Percentiles rank a stretch among this genome's conserved stretches.
These are phyloP conservation scores for Tripterygium wilfordii DNA, from an alignment of 177 flowering plant species.

Conservation along the genomic window DNA sequence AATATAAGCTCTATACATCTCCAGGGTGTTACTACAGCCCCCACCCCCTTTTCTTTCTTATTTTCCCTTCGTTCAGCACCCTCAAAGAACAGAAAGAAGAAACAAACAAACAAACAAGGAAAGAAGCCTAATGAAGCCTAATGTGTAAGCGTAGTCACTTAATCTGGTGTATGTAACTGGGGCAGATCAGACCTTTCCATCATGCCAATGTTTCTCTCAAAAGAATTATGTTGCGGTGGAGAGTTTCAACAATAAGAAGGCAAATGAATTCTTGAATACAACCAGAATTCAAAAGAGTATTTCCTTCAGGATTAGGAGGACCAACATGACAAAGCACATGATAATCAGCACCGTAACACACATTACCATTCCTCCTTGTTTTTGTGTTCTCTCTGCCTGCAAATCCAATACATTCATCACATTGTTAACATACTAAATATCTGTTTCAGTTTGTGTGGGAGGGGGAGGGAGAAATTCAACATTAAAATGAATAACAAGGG, in stretches of 20 bases:
- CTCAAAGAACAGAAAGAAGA: conserved; percentile 2
- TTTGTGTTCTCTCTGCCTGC: conserved; percentile 94
- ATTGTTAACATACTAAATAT: too few relatives aligned
- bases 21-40: too few relatives aligned
- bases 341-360: conserved; percentile 79
- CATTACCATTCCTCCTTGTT: conserved; percentile 88
- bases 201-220: too few relatives aligned
- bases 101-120: too few relatives aligned
- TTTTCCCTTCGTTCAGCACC: too few relatives aligned
- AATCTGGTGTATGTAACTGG: conserved; percentile 1
- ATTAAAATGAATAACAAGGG: background rate
- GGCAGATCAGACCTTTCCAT: too few relatives aligned
- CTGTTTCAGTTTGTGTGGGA: too few relatives aligned
- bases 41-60: too few relatives aligned
- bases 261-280: background rate
- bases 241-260: background rate
- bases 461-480: too few relatives aligned
- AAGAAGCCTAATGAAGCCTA: too few relatives aligned
- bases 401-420: conserved; percentile 3
- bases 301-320: conserved; percentile 74
- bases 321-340: conserved; percentile 89
- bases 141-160: background rate
- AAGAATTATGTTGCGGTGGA: conserved; percentile 4
- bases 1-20: conserved; percentile 1
- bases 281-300: conserved; percentile 46